Conservation (phyloP, 352 stramenopile genomes). For the Phytophthora tentaculata region DNA sequence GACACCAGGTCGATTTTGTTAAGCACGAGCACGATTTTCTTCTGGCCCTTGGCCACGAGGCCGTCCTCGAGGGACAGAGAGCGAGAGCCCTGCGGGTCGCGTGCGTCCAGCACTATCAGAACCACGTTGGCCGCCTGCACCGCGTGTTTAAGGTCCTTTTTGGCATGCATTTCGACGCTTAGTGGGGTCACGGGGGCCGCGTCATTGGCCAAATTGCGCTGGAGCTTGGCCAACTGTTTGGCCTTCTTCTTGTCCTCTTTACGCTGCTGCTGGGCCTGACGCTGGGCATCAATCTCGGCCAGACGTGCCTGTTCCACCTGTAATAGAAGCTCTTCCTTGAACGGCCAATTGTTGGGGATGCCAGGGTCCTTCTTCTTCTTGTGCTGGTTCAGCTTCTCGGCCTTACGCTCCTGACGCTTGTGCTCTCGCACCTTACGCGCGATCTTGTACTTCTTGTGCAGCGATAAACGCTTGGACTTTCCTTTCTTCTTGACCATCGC, state of each 20-base stretch:
- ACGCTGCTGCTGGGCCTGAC: conserved; percentile 62
- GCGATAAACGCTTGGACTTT: conserved; percentile 96
- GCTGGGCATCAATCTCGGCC: conserved; percentile 70
- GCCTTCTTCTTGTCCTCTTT: conserved; percentile 77
- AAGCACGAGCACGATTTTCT: conserved; percentile 97
- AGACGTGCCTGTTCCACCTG: conserved; percentile 84
- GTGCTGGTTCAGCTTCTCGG: conserved; percentile 84
- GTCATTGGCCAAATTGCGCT: conserved; percentile 36
- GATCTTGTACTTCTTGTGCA: conserved; percentile 99
- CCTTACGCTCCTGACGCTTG: conserved; percentile 94
- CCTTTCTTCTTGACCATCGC: conserved; percentile 99
- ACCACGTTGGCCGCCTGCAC: conserved; percentile 71
- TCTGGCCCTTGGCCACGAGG: conserved; percentile 94
- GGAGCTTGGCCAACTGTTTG: conserved; percentile 43
- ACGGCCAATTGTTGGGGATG: conserved; percentile 98
- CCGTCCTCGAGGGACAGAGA: conserved; percentile 95
- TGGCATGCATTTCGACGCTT: conserved; percentile 77
- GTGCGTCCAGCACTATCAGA: conserved; percentile 95
- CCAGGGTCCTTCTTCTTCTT: conserved; percentile 98
- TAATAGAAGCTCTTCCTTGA: conserved; percentile 95
- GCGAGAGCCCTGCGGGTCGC: conserved; percentile 96
- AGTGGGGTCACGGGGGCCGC: conserved; percentile 54
- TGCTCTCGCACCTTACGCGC: conserved; percentile 93
- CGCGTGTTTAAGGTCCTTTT: conserved; percentile 83
- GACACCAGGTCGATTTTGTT: conserved; percentile 99